Evolutionary conservation across 2,329 filamentous ascomycete species (phyloP).

Genomic region (Arthroderma uncinatum): DNA sequence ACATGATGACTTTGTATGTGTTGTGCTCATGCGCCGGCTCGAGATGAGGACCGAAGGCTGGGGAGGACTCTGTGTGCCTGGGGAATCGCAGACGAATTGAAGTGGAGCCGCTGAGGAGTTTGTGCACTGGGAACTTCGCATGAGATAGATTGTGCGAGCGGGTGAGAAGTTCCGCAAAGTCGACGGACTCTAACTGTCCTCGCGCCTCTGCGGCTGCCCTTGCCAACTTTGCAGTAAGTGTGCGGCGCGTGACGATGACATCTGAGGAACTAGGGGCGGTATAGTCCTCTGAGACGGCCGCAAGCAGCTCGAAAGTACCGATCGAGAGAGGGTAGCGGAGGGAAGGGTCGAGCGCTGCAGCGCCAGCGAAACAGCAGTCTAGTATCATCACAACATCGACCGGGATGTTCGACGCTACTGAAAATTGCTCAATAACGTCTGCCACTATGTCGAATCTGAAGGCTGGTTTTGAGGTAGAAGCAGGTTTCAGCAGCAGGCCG

Average conservation of each 20-base stretch:
- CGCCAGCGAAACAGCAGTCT: background rate
- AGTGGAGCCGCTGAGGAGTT: background rate
- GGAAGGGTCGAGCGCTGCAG: too few relatives aligned
- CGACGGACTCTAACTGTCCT: background rate
- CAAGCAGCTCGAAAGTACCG: background rate
- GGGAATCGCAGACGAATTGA: background rate
- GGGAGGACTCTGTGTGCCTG: background rate
- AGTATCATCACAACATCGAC: background rate
- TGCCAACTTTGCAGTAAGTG: background rate
- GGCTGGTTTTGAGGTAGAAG: background rate
- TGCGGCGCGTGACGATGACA: background rate
- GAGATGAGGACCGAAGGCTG: background rate
- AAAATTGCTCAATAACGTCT: too few relatives aligned
- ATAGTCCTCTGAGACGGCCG: background rate
- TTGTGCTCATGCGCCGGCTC: background rate
- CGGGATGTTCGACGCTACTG: background rate
- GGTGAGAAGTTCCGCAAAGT: background rate
- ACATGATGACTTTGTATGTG: background rate
- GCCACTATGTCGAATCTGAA: background rate
- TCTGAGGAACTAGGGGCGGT: background rate
- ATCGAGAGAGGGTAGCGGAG: background rate
- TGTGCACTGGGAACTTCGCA: background rate
- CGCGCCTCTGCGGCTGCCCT: background rate
- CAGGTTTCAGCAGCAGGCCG: background rate
- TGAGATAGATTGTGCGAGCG: background rate